Percentiles rank a stretch among this genome's conserved stretches.
Conservation (phyloP, 2,329 filamentous ascomycete genomes). For the Aspergillus oerlinghausenensis region DNA sequence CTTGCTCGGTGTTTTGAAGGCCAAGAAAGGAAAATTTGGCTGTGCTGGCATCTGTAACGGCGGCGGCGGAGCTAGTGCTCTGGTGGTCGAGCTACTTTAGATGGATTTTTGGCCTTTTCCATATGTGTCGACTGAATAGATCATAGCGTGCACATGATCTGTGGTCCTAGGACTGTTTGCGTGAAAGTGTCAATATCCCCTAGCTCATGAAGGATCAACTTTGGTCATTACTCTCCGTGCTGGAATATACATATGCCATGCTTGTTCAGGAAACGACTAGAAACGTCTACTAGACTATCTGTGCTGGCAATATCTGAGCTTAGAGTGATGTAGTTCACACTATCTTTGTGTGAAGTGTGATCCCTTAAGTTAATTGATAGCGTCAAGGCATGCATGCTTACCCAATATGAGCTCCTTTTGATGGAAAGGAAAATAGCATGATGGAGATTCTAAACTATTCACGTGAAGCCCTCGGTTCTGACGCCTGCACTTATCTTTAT, state of each 20-base stretch:
- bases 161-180: neutral
- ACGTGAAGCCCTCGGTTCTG: neutral
- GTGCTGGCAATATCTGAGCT: too few relatives aligned
- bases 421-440: neutral
- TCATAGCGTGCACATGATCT: neutral
- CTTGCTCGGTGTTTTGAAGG: slow-evolving; percentile 77
- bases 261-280: too few relatives aligned
- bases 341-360: too few relatives aligned
- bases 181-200: neutral
- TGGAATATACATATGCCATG: too few relatives aligned
- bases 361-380: too few relatives aligned
- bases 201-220: too few relatives aligned
- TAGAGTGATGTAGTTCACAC: too few relatives aligned
- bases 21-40: slow-evolving; percentile 91
- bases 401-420: neutral
- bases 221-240: too few relatives aligned
- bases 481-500: too few relatives aligned
- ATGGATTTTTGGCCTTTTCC: slow-evolving; percentile 15
- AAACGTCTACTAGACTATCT: too few relatives aligned
- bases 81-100: slow-evolving; percentile 71
- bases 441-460: neutral
- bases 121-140: slow-evolving; percentile 15
- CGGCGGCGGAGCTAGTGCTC: slow-evolving; percentile 87
- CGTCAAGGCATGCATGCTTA: neutral
- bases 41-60: slow-evolving; percentile 97